Conservation (phyloP, 2,329 filamentous ascomycete genomes). For the Cadophora gregata region DNA sequence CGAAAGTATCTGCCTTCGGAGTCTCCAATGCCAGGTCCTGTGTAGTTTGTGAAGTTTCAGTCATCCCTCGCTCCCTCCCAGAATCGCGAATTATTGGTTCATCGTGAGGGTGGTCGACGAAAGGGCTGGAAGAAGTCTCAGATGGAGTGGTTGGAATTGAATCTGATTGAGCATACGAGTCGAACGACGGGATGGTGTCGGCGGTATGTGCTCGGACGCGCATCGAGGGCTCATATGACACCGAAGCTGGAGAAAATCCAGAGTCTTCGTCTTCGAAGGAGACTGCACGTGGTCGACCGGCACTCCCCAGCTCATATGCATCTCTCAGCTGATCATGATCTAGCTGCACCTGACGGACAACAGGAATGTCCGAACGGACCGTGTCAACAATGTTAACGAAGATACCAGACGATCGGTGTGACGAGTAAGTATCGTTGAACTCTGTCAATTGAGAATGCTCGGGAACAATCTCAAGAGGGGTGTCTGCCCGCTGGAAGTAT, state of each 20-base stretch:
- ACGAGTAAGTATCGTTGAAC: slow-evolving; percentile 16
- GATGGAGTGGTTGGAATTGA: slow-evolving; percentile 32
- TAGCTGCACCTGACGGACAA: slow-evolving; percentile 10
- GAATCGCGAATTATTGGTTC: slow-evolving; percentile 31
- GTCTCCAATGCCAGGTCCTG: slow-evolving; percentile 27
- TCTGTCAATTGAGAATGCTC: slow-evolving; percentile 18
- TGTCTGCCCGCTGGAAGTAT: background rate
- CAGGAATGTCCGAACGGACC: slow-evolving; percentile 25
- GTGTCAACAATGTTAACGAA: slow-evolving; percentile 29
- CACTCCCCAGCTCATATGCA: background rate
- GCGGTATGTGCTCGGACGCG: slow-evolving; percentile 36
- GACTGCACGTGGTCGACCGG: slow-evolving; percentile 8
- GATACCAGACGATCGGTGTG: slow-evolving; percentile 18
- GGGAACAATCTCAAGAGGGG: slow-evolving; percentile 20
- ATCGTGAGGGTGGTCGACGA: slow-evolving; percentile 23
- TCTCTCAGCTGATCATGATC: slow-evolving; percentile 2
- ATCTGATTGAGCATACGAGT: slow-evolving; percentile 37
- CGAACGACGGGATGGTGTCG: slow-evolving; percentile 38
- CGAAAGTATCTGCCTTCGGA: slow-evolving; percentile 32
- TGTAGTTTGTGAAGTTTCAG: slow-evolving; percentile 17
- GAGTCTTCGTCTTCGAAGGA: slow-evolving; percentile 14
- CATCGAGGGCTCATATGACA: slow-evolving; percentile 8
- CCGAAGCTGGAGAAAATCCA: background rate
- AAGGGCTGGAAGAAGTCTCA: slow-evolving; percentile 28
- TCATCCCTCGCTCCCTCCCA: slow-evolving; percentile 19